phyloP scores from a whole-genome alignment of 176 grass and related monocot species.

The Echinochloa phyllopogon region DNA sequence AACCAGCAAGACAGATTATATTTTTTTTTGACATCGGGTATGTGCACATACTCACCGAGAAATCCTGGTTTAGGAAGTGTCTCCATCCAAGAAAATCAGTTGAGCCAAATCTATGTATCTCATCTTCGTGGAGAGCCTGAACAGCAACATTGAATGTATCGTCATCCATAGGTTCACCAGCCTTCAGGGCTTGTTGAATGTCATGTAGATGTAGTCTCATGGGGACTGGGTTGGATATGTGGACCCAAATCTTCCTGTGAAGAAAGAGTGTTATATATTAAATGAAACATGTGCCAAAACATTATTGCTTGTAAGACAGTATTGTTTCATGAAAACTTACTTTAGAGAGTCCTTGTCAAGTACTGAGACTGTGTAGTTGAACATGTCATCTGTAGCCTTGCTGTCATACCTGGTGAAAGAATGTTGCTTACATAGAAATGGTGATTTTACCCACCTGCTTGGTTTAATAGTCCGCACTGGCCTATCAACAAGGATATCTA shows the following conservation, averaged over 20 bases:
- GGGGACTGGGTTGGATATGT: not conserved
- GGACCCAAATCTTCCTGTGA: slow-evolving; percentile 5
- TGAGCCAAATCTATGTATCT: not conserved
- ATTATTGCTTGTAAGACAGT: too few species aligned
- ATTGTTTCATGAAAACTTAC: too few species aligned
- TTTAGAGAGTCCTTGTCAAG: not conserved
- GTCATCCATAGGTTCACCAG: not conserved
- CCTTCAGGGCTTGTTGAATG: not conserved
- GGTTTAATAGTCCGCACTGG: not conserved
- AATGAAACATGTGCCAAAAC: too few species aligned
- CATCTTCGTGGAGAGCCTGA: not conserved
- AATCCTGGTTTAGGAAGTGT: not conserved
- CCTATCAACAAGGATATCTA: not conserved
- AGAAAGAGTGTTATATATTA: too few species aligned
- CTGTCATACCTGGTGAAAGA: rapidly evolving
- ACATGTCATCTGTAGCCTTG: not conserved
- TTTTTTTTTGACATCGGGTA: too few species aligned
- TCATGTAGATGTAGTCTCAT: not conserved
- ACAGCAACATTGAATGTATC: not conserved
- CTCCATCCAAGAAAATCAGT: not conserved
- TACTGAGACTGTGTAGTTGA: too few species aligned
- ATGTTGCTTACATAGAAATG: not conserved
- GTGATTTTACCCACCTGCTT: not conserved
- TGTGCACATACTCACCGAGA: not conserved
- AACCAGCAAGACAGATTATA: too few species aligned